A percentile compares a stretch with the other conserved stretches of the same genome.
These are phyloP conservation scores for Saksenaea oblongispora DNA, from an alignment of 371 early-diverging fungal species.

Conservation along the genomic window DNA sequence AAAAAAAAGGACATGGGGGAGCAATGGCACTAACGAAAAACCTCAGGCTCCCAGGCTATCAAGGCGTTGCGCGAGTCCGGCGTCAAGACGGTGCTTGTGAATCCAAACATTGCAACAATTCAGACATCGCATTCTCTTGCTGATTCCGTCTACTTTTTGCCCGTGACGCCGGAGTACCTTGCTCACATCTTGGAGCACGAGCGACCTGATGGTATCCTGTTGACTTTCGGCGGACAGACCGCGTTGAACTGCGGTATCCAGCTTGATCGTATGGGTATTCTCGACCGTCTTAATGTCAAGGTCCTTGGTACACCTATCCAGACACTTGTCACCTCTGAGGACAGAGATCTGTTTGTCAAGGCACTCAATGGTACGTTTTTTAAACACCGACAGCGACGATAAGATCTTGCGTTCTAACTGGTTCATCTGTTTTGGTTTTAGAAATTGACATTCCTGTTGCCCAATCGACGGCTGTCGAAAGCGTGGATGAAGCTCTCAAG, in stretches of 20 bases:
- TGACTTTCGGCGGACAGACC: conserved; percentile 95
- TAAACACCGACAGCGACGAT: conserved; percentile 9
- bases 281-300: conserved; percentile 77
- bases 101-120: conserved; percentile 97
- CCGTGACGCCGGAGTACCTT: conserved; percentile 91
- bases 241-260: conserved; percentile 92
- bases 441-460: conserved; percentile 88
- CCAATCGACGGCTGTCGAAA: conserved; percentile 81
- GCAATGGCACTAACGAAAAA: neutral
- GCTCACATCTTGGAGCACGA: conserved; percentile 87
- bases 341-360: conserved; percentile 92
- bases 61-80: conserved; percentile 92
- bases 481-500: conserved; percentile 78
- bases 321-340: conserved; percentile 88
- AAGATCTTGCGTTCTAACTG: conserved; percentile 1
- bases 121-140: conserved; percentile 95
- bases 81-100: conserved; percentile 88
- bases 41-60: conserved; percentile 86
- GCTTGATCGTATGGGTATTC: conserved; percentile 77
- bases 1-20: neutral
- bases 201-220: conserved; percentile 91
- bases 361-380: conserved; percentile 69
- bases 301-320: conserved; percentile 93
- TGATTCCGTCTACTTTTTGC: conserved; percentile 92
- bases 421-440: conserved; percentile 27